These are phyloP conservation scores for Candida incommunis DNA, from an alignment of 805 yeast species.

Conservation along the genomic window DNA sequence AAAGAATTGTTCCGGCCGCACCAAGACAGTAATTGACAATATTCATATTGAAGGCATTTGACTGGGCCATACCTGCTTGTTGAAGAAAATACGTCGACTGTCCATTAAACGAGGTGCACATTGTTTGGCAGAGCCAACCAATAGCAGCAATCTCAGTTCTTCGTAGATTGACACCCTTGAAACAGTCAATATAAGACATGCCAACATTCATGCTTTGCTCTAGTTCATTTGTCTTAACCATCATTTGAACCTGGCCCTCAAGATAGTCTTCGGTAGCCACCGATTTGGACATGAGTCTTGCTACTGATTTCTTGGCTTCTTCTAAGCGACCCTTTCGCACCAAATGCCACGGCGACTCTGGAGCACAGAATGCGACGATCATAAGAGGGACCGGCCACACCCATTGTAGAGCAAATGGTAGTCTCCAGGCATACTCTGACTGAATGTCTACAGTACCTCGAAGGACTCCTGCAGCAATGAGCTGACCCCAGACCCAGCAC, in stretches of 20 bases:
- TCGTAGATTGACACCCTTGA: constrained; percentile 32
- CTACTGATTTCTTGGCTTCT: constrained; percentile 30
- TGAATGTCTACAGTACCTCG: constrained; percentile 21
- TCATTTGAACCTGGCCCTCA: constrained; percentile 29
- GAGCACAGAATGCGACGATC: constrained; percentile 29
- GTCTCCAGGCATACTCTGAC: constrained; percentile 30
- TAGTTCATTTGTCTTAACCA: constrained; percentile 30
- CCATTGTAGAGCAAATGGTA: constrained; percentile 51
- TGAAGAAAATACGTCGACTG: constrained; percentile 34
- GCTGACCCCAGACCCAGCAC: constrained; percentile 45
- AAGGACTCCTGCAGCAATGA: constrained; percentile 38
- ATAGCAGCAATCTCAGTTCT: constrained; percentile 36
- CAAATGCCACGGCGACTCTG: constrained; percentile 46
- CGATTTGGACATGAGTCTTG: constrained; percentile 17
- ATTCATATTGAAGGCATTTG: constrained; percentile 31
- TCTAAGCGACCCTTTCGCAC: constrained; percentile 27
- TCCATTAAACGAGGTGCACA: constrained; percentile 24
- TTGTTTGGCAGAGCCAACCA: constrained; percentile 32
- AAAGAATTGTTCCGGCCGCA: constrained; percentile 25
- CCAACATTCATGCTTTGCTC: constrained; percentile 11
- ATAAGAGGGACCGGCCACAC: constrained; percentile 39
- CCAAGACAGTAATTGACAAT: constrained; percentile 34
- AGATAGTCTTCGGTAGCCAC: constrained; percentile 24
- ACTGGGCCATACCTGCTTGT: constrained; percentile 24
- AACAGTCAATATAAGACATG: constrained; percentile 26